Evolutionary conservation across 495 filamentous ascomycete species (phyloP).

Genomic region (Penicillium egyptiacum): DNA sequence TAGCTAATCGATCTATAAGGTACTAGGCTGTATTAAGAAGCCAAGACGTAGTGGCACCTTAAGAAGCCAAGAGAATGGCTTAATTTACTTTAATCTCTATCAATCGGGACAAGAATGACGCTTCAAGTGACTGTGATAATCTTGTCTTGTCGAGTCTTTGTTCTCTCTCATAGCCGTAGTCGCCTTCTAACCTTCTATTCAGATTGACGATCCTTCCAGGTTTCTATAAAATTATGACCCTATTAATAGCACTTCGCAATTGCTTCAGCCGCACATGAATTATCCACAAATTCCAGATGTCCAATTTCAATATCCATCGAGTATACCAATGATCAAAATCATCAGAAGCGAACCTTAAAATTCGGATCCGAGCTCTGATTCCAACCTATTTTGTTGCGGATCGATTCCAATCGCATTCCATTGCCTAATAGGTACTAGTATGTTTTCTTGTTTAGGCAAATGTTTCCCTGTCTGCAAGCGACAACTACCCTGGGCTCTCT

Average conservation of each 20-base stretch:
- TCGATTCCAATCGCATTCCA: neutral
- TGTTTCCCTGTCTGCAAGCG: neutral
- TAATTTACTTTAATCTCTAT: neutral
- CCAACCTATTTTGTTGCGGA: neutral
- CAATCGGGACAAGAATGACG: neutral
- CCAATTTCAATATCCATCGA: neutral
- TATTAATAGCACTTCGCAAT: neutral
- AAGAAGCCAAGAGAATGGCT: slow-evolving; percentile 5
- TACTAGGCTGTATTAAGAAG: neutral
- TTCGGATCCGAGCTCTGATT: neutral
- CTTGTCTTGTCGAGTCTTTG: neutral
- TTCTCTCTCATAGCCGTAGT: neutral
- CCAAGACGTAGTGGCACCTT: neutral
- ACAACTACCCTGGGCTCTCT: neutral
- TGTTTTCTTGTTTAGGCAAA: neutral
- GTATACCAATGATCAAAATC: neutral
- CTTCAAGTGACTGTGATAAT: neutral
- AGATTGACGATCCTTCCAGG: neutral
- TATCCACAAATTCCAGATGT: neutral
- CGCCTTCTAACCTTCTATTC: neutral
- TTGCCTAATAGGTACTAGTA: neutral
- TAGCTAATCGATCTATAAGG: neutral
- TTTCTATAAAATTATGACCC: neutral
- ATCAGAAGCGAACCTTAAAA: neutral
- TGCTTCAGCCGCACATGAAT: slow-evolving; percentile 1